Evolutionary conservation across 2,329 filamentous ascomycete genomes (phyloP).

Genomic region (Ophiostoma ips): DNA sequence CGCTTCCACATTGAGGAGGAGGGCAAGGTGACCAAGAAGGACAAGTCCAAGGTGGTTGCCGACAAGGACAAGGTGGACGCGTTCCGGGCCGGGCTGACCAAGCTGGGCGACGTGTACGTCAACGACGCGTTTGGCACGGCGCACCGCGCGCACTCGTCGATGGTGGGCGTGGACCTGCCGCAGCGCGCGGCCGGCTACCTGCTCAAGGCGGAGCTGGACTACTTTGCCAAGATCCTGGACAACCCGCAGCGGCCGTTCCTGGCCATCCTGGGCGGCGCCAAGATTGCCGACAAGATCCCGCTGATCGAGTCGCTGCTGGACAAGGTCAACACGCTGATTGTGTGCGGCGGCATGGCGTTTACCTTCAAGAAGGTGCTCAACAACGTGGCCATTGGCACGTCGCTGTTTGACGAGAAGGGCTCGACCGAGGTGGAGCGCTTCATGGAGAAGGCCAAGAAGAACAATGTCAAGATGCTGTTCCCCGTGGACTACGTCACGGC

Average conservation of each 20-base stretch:
- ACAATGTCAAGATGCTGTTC: conserved; percentile 89
- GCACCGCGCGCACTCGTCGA: conserved; percentile 96
- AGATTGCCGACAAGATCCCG: conserved; percentile 99
- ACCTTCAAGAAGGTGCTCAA: conserved; percentile 99
- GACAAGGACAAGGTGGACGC: conserved; percentile 83
- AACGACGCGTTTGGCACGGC: conserved; percentile 98
- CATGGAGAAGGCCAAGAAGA: conserved; percentile 89
- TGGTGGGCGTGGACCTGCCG: conserved; percentile 92
- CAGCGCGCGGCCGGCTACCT: conserved; percentile 97
- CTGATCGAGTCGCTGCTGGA: conserved; percentile 96
- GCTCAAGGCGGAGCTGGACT: conserved; percentile 99
- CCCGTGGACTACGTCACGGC: conserved; percentile 92
- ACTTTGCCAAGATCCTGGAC: conserved; percentile 96
- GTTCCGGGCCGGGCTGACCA: conserved; percentile 91
- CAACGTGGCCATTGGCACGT: conserved; percentile 77
- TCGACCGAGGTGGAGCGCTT: conserved; percentile 80
- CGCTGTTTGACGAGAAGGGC: conserved; percentile 84
- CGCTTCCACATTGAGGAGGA: conserved; percentile 98
- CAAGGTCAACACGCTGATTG: conserved; percentile 93
- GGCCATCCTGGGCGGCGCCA: conserved; percentile 93
- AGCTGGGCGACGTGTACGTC: conserved; percentile 89
- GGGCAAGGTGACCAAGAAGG: conserved; percentile 93
- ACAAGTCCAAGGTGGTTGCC: conserved; percentile 51
- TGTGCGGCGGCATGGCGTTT: conserved; percentile 97
- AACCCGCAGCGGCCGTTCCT: conserved; percentile 89